Percentiles rank a stretch among this genome's conserved stretches.
Conservation (phyloP, 192 early-diverging fungal species). For the Mortierella hygrophila region DNA sequence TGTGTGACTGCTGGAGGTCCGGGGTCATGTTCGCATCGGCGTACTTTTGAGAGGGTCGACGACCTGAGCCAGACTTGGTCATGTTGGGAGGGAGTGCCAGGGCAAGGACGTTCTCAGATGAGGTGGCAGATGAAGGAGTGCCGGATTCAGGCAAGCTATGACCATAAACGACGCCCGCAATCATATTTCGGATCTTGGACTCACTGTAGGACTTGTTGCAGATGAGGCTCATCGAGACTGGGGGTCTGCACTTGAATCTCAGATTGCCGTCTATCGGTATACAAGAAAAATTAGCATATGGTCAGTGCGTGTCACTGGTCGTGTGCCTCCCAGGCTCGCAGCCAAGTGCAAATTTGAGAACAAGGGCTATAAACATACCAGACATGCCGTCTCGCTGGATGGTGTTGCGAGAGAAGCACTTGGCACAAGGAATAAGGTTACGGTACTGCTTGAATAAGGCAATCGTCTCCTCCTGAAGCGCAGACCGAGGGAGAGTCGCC, state of each 20-base stretch:
- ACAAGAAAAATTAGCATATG: not conserved
- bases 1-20: not conserved
- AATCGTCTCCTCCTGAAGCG: slow-evolving; percentile 51
- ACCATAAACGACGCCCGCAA: slow-evolving; percentile 42
- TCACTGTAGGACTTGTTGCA: slow-evolving; percentile 55
- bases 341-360: too few relatives aligned
- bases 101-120: slow-evolving; percentile 36
- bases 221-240: slow-evolving; percentile 52
- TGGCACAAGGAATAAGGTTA: slow-evolving; percentile 45
- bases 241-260: slow-evolving; percentile 48
- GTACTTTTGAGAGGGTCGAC: slow-evolving; percentile 23
- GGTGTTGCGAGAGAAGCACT: slow-evolving; percentile 49
- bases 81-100: slow-evolving; percentile 27
- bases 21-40: not conserved
- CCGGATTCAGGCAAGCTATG: slow-evolving; percentile 25
- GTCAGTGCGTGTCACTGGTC: not conserved
- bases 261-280: slow-evolving; percentile 36
- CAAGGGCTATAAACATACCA: slow-evolving; percentile 11
- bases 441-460: slow-evolving; percentile 45
- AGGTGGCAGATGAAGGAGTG: slow-evolving; percentile 20
- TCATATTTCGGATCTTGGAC: slow-evolving; percentile 56
- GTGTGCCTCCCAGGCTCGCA: too few relatives aligned
- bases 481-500: slow-evolving; percentile 39
- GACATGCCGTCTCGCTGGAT: slow-evolving; percentile 57
- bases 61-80: not conserved